phyloP scores from a whole-genome alignment of 306 rosid genomes.

The Sicyos edulis region DNA sequence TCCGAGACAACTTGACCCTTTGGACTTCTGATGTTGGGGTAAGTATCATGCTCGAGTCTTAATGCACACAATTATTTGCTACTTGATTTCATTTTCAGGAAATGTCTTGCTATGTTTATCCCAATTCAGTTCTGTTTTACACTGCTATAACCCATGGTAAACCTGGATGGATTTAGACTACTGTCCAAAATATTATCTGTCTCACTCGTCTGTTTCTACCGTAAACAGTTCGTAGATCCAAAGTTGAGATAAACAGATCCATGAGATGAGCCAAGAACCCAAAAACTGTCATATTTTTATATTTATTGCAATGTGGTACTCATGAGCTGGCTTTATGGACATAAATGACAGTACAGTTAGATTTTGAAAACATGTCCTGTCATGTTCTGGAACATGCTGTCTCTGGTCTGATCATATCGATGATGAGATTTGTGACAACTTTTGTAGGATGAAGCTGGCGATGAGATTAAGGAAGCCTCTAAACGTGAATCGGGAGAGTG shows the following conservation, averaged over 20 bases:
- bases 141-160: background rate
- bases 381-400: background rate
- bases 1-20: slow-evolving; percentile 86
- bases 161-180: background rate
- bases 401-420: background rate
- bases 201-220: background rate
- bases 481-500: slow-evolving; percentile 63
- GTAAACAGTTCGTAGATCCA: slow-evolving; percentile 4
- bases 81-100: background rate
- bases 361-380: background rate
- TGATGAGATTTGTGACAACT: background rate
- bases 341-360: background rate
- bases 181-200: background rate
- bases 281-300: no score
- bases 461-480: slow-evolving; percentile 87
- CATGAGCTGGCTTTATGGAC: slow-evolving; percentile 11
- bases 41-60: background rate
- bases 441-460: slow-evolving; percentile 79
- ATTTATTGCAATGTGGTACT: background rate
- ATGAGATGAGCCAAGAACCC: background rate
- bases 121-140: background rate
- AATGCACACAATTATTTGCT: background rate
- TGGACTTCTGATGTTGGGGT: slow-evolving; percentile 96
- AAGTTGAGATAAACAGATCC: slow-evolving; percentile 9
- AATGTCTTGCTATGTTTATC: background rate